Evolutionary conservation across 1,284 basidiomycete species (phyloP).

Genomic region (Cystobasidium pallidum): DNA sequence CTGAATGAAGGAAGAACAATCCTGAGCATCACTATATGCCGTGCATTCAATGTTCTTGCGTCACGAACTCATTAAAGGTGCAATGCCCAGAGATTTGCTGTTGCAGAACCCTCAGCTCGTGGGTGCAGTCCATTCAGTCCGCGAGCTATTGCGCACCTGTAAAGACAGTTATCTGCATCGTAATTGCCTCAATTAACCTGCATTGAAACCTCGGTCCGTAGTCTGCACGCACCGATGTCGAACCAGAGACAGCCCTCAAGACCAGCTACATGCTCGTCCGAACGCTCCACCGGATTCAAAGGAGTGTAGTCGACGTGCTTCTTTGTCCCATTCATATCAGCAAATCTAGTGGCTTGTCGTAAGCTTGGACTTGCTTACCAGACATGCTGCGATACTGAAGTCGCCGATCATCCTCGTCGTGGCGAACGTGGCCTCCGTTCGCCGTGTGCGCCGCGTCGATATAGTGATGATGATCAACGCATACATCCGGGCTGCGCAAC

Average conservation of each 20-base stretch:
- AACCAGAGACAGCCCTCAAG: constrained; percentile 33
- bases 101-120: neutral
- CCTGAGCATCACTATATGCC: neutral
- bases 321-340: constrained; percentile 21
- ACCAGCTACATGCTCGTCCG: neutral
- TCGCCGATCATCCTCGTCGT: neutral
- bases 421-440: neutral
- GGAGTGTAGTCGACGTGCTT: constrained; percentile 38
- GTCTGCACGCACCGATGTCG: constrained; percentile 33
- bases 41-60: neutral
- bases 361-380: too few species aligned
- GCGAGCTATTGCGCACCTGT: constrained; percentile 16
- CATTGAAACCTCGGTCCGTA: neutral
- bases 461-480: too few species aligned
- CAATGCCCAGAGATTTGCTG: constrained; percentile 40
- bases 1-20: neutral
- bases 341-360: too few species aligned
- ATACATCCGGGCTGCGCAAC: too few species aligned
- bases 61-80: constrained; percentile 42
- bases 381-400: too few species aligned
- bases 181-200: neutral
- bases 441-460: too few species aligned
- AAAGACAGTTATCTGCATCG: constrained; percentile 40
- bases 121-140: neutral
- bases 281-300: constrained; percentile 30